Evolutionary conservation across 257 asterid species (phyloP), one percentile per base, ranked within the genome.

Genomic region (Lycium barbarum): DNA sequence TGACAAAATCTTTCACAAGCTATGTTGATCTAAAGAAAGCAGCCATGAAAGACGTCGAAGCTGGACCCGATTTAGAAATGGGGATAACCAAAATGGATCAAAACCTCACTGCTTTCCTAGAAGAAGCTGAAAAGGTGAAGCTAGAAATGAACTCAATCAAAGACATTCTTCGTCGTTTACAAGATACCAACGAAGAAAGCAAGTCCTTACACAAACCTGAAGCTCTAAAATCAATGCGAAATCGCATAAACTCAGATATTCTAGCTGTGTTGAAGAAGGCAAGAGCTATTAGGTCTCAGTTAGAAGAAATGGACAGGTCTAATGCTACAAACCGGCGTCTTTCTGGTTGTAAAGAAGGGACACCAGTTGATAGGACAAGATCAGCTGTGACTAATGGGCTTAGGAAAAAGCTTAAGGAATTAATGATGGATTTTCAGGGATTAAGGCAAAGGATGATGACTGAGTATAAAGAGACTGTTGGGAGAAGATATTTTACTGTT

Each of bases 1-100:
- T 96, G 98, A 96, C 98, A 22, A 96, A 96, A 85, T 96, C 98
- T 17, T 94, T 96, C 95, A 90, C 95, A 13, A 96, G 93, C 95
- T 96, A 96, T n/a, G 93, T 93, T 3, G 98, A 96, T 88, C 92
- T 96, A 11, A 96, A 93, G 89, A 94, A 93, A 80, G 96, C 91
- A 83, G 98, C 98, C 62, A 90, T 94, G 95, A 94, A 91, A 88
- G 99, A 95, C 43, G 87, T 86, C 2, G 92, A 88, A 20, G 78
- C 89, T 26, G 92, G 91, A 6, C 88, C 88, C 11, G 95, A 96
- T 58, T 88, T 96, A 53, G 98, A 93, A 61, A 59, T 95, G 89
- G 98, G 97, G 57, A 78, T 88, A 71, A 54, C 94, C 88, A 89
- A 84, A 13, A 83, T 81, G 55, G 96, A 93, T 91, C 90, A 83